These are phyloP conservation scores for Coemansia sp. DNA, from an alignment of 192 early-diverging fungal genomes.

Conservation along the genomic window DNA sequence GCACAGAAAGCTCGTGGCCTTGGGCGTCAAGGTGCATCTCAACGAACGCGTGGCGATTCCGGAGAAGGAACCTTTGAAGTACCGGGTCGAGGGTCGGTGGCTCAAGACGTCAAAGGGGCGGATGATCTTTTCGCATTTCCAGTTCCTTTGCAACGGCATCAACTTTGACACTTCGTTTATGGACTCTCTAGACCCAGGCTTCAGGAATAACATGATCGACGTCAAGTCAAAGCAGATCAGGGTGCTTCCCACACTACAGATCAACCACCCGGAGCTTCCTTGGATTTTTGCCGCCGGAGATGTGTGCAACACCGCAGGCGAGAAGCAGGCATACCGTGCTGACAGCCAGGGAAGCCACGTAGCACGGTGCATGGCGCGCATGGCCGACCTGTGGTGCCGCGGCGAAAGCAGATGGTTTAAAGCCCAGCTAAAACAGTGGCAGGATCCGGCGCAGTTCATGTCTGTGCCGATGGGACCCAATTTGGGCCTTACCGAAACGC, in stretches of 20 bases:
- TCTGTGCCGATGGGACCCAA: constrained; percentile 48
- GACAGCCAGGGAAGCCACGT: constrained; percentile 54
- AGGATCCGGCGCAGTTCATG: constrained; percentile 57
- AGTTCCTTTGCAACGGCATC: constrained; percentile 78
- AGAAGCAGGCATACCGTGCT: constrained; percentile 56
- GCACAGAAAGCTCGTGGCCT: constrained; percentile 53
- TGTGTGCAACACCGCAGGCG: constrained; percentile 50
- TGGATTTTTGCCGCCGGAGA: constrained; percentile 82
- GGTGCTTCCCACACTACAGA: constrained; percentile 74
- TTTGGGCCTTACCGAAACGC: constrained; percentile 51
- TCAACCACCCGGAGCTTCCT: constrained; percentile 63
- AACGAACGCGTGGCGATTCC: constrained; percentile 68
- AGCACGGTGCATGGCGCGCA: constrained; percentile 51
- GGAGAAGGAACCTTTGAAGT: constrained; percentile 57
- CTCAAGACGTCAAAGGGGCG: constrained; percentile 55
- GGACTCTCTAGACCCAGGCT: constrained; percentile 56
- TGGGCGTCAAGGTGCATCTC: constrained; percentile 58
- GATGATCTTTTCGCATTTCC: constrained; percentile 46
- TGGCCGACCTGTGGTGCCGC: constrained; percentile 49
- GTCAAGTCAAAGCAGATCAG: constrained; percentile 62
- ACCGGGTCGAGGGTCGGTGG: constrained; percentile 39
- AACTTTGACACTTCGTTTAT: constrained; percentile 68
- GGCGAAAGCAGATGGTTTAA: constrained; percentile 47
- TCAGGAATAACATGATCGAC: constrained; percentile 55
- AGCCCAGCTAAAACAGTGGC: constrained; percentile 51